Evolutionary conservation across 345 rosid species (phyloP).

Genomic region (Acer negundo): DNA sequence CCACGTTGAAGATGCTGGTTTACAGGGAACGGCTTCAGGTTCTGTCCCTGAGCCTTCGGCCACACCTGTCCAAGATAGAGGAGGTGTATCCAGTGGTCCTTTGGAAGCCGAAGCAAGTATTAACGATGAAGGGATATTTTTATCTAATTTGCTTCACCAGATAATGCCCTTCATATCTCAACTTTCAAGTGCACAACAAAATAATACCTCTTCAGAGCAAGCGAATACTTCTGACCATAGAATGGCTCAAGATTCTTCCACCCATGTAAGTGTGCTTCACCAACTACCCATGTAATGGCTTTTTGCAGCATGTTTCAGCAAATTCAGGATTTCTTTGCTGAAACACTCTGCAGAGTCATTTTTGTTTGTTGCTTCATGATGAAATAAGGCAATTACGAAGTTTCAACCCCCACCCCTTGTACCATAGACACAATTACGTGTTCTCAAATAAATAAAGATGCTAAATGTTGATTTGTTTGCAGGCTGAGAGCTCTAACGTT

Average conservation of each 20-base stretch:
- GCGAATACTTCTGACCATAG: constrained; percentile 15
- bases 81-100: constrained; percentile 27
- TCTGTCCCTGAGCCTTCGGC: constrained; percentile 30
- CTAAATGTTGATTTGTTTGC: constrained; percentile 22
- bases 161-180: constrained; percentile 62
- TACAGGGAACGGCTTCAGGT: constrained; percentile 35
- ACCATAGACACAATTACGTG: background rate
- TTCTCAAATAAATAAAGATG: background rate
- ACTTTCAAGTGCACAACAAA: constrained; percentile 30
- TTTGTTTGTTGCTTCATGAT: background rate
- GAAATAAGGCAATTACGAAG: background rate
- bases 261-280: constrained; percentile 29
- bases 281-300: background rate
- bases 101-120: constrained; percentile 39
- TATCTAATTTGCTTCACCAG: constrained; percentile 66
- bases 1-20: constrained; percentile 43
- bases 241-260: constrained; percentile 28
- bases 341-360: background rate
- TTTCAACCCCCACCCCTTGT: background rate
- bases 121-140: constrained; percentile 57
- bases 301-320: background rate
- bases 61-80: constrained; percentile 23
- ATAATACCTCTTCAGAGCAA: constrained; percentile 30
- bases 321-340: background rate
- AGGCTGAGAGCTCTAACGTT: constrained; percentile 46